Percentiles rank a stretch among this genome's conserved stretches.
Conservation (phyloP, 331 rosid genomes). For the Cucumis variabilis region DNA sequence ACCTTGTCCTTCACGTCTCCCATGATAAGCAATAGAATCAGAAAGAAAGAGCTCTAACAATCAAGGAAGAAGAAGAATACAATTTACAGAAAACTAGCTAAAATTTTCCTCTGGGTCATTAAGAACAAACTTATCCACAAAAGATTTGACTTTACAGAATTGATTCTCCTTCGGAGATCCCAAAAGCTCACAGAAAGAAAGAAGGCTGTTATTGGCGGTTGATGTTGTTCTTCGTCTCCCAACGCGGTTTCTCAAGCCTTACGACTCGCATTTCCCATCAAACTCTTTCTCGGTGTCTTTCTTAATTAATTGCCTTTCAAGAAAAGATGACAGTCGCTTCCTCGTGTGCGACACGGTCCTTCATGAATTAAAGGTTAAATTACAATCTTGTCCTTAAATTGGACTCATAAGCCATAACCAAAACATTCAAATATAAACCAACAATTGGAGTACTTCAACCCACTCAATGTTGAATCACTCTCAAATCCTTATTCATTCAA, state of each 20-base stretch:
- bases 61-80: background rate
- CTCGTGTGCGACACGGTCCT: background rate
- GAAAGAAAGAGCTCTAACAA: background rate
- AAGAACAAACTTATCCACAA: background rate
- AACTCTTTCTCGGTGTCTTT: background rate
- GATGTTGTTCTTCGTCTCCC: background rate
- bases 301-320: background rate
- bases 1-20: conserved; percentile 86
- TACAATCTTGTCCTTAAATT: no score
- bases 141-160: background rate
- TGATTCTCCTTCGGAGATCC: background rate
- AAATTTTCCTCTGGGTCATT: background rate
- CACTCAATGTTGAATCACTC: no score
- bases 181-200: background rate
- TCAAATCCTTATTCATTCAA: no score
- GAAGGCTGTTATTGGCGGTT: conserved; percentile 23
- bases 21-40: conserved; percentile 40
- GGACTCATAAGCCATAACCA: no score
- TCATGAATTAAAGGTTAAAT: background rate
- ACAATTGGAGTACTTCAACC: no score
- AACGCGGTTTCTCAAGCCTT: conserved; percentile 16
- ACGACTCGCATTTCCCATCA: background rate
- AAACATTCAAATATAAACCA: no score
- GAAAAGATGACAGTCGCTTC: background rate
- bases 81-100: background rate